These are phyloP conservation scores for Guadua angustifolia DNA, from an alignment of 176 grass and related monocot species.

Conservation along the genomic window DNA sequence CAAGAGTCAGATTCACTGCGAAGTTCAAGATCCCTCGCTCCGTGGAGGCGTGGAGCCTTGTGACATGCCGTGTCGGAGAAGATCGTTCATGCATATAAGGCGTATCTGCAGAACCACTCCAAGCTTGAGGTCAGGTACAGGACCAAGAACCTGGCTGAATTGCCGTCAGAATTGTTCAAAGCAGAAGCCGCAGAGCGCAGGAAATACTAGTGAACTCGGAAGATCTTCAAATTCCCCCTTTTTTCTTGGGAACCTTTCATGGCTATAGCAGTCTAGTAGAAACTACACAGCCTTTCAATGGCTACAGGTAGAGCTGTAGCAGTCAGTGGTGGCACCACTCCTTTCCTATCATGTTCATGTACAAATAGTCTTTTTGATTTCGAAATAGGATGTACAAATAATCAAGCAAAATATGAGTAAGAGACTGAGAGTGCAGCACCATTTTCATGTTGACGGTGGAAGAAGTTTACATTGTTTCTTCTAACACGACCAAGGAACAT, in stretches of 20 bases:
- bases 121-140: background rate
- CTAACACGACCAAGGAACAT: background rate
- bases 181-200: background rate
- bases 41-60: conserved; percentile 4
- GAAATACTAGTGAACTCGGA: background rate
- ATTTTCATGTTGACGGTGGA: no score
- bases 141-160: background rate
- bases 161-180: conserved; percentile 40
- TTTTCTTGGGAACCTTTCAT: no score
- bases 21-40: conserved; percentile 23
- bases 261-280: no score
- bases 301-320: no score
- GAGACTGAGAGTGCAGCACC: no score
- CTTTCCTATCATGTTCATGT: no score
- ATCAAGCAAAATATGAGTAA: no score
- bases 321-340: no score
- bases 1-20: background rate
- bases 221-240: no score
- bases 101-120: conserved; percentile 9
- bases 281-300: no score
- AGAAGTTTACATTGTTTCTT: conserved; percentile 1
- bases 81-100: conserved; percentile 33
- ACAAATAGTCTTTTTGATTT: no score
- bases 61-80: background rate
- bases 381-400: no score